Conservation (phyloP, 441 rosid genomes). For the Populus hybrid region DNA sequence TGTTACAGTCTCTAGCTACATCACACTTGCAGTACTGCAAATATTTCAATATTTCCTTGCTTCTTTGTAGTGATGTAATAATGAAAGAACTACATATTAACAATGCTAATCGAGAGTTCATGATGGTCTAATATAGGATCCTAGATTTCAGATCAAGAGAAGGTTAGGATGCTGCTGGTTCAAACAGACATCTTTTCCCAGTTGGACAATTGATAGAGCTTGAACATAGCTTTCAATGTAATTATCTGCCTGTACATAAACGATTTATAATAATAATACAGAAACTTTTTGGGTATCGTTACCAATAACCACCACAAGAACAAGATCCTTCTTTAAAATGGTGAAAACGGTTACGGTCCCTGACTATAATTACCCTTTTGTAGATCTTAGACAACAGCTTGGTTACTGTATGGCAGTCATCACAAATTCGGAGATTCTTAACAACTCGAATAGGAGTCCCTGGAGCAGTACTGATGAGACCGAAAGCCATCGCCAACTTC, state of each 20-base stretch:
- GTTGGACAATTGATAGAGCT: not conserved
- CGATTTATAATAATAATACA: not conserved
- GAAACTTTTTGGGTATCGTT: not conserved
- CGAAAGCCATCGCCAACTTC: constrained; percentile 33
- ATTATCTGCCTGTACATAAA: not conserved
- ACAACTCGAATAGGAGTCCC: constrained; percentile 23
- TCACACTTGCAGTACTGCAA: not conserved
- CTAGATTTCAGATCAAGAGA: not conserved
- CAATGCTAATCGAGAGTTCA: not conserved
- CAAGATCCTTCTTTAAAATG: constrained; percentile 31
- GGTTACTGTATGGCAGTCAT: constrained; percentile 35
- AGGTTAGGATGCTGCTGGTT: not conserved
- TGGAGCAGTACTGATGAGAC: constrained; percentile 28
- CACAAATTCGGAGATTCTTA: constrained; percentile 34
- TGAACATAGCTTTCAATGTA: not conserved
- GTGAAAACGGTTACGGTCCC: constrained; percentile 38
- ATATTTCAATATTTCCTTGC: not conserved
- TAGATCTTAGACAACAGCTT: constrained; percentile 31
- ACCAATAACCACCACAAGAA: constrained; percentile 35
- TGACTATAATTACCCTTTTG: constrained; percentile 23
- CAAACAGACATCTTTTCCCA: not conserved
- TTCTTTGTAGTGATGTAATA: not conserved
- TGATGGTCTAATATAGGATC: not conserved
- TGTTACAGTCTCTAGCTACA: not conserved
- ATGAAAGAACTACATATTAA: not conserved